Evolutionary conservation across 768 basidiomycete species (phyloP).

Genomic region (Mycena epipterygia): DNA sequence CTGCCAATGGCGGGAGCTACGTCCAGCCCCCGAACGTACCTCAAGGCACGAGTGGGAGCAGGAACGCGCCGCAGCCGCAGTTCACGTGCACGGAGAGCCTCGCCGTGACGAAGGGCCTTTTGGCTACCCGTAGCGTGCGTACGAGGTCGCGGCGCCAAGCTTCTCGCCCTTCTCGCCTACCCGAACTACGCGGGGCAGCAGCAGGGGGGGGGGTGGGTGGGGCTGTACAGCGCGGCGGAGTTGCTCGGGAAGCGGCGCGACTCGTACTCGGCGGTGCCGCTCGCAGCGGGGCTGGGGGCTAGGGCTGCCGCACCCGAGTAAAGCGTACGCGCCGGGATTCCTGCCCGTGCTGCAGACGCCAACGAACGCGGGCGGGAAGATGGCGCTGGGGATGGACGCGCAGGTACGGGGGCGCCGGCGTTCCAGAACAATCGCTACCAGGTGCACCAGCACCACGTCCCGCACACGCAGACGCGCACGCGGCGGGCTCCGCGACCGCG

Average conservation of each 20-base stretch:
- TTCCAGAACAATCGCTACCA: conserved; percentile 56
- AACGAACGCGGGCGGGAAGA: conserved; percentile 47
- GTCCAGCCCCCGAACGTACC: background rate
- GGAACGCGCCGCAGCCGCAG: conserved; percentile 47
- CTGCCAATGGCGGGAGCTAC: conserved; percentile 23
- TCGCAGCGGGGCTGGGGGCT: too few species aligned
- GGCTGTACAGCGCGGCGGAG: conserved; percentile 30
- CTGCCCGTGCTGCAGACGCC: conserved; percentile 56
- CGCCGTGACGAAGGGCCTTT: conserved; percentile 34
- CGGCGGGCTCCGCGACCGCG: conserved; percentile 42
- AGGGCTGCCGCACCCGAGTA: conserved; percentile 64
- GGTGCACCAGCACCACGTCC: conserved; percentile 43
- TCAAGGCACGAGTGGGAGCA: conserved; percentile 9
- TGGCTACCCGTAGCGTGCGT: conserved; percentile 26
- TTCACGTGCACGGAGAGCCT: conserved; percentile 43
- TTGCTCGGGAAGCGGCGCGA: conserved; percentile 50
- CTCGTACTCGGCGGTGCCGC: conserved; percentile 47
- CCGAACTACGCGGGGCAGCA: conserved; percentile 59
- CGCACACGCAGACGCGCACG: conserved; percentile 53
- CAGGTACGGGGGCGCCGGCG: conserved; percentile 57
- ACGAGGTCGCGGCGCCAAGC: conserved; percentile 28
- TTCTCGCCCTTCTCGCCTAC: conserved; percentile 90
- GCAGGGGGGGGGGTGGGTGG: background rate
- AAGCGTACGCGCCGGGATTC: conserved; percentile 67
- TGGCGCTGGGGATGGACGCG: conserved; percentile 58